These are phyloP conservation scores for Neurospora sp. DNA, from an alignment of 2,329 filamentous ascomycete species.

Conservation along the genomic window DNA sequence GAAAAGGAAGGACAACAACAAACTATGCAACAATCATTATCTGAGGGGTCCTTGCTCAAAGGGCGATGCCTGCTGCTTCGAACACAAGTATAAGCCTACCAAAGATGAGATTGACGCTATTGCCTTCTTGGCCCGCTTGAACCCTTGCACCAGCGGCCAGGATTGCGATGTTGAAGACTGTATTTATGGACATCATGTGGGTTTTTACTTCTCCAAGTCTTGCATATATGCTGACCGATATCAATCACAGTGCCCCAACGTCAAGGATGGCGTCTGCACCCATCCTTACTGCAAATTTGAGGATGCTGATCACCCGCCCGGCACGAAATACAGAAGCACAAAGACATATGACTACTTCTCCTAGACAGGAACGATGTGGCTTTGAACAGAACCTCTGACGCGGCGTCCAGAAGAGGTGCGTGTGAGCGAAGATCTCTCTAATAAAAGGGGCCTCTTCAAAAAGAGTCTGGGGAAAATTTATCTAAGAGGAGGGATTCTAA, in stretches of 20 bases:
- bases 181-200: slow-evolving; percentile 54
- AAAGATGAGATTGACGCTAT: slow-evolving; percentile 48
- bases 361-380: not conserved
- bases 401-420: not conserved
- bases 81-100: slow-evolving; percentile 44
- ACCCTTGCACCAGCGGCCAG: slow-evolving; percentile 48
- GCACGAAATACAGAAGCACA: slow-evolving; percentile 36
- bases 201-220: slow-evolving; percentile 16
- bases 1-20: slow-evolving; percentile 43
- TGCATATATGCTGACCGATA: not conserved
- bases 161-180: slow-evolving; percentile 48
- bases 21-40: slow-evolving; percentile 55
- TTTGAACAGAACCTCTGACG: not conserved
- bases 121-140: slow-evolving; percentile 44
- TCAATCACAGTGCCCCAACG: slow-evolving; percentile 41
- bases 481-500: not conserved
- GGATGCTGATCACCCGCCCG: slow-evolving; percentile 43
- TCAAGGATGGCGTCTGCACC: slow-evolving; percentile 39
- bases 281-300: slow-evolving; percentile 48
- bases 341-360: not conserved
- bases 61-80: slow-evolving; percentile 44
- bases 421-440: not conserved
- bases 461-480: rapidly evolving
- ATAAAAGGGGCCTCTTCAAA: not conserved
- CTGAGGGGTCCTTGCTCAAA: slow-evolving; percentile 48